Base-by-base conservation (phyloP, 345 rosid genomes). In the Eucalyptus coolabah region DNA sequence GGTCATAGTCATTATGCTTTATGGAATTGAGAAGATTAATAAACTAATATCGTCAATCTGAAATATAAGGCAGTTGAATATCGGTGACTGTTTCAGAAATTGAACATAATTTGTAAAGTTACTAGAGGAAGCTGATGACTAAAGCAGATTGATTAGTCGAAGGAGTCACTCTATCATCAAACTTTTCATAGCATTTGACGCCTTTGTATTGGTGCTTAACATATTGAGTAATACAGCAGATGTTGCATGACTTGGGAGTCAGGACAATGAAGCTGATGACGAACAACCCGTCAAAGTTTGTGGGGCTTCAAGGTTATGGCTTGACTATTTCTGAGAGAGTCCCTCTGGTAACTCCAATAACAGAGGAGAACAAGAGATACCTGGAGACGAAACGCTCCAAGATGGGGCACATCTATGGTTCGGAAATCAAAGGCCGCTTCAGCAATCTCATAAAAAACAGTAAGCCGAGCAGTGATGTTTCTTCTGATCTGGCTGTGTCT, bases 241-340 rank as follows among this genome's bases (percentile, higher is more conserved):
- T 97, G 6, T 89, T 97, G 10, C 93, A 94, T 86, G 98, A 95
- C 87, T 91, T 97, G 40, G 98, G 99, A 3, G 98, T 97, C n/a
- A 91, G 97, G 91, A 96, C 97, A 3, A 97, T 97, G 98, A 96
- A 92, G 93, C 89, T 96, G 92, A 97, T 97, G 99, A 96, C 98
- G 4, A 97, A 97, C 94, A 96, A 97, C 89, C 98, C 42, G 12
- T 32, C 23, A 32, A 67, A 67, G 80, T 67, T 8, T 40, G 49
- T 88, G 63, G 99, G 98, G 50, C 93, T 97, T 87, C 95, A 95
- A 91, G 98, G 98, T 47, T 96, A 97, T 87, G 98, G 98, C 50
- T 88, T 97, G 90, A 81, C 96, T 9, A 90, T 97, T 47, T 45
- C 49, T 47, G 49, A 0, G 49, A 47, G 49, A 47, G 49, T 47